Evolutionary conservation across 176 grass and related monocot species (phyloP).

Genomic region (Pharus latifolius): DNA sequence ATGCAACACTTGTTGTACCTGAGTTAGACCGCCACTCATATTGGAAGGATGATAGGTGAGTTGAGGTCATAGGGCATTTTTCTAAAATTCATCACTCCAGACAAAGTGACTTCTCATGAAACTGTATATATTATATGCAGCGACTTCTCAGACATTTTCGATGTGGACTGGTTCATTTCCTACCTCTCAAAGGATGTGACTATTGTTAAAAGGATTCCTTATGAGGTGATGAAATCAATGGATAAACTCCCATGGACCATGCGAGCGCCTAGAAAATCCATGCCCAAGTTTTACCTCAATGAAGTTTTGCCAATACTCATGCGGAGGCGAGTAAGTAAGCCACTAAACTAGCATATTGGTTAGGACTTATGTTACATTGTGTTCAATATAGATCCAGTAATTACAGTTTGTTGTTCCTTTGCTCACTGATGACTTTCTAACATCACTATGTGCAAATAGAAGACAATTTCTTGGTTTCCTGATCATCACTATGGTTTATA

Average conservation of each 20-base stretch:
- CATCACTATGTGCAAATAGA: background rate
- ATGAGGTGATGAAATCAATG: slow-evolving; percentile 89
- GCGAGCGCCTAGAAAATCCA: slow-evolving; percentile 89
- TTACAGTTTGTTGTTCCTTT: background rate
- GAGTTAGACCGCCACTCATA: slow-evolving; percentile 81
- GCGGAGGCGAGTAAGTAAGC: slow-evolving; percentile 79
- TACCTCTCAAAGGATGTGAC: slow-evolving; percentile 69
- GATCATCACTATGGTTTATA: background rate
- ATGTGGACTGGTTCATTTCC: slow-evolving; percentile 81
- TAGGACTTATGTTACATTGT: background rate
- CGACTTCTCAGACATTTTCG: slow-evolving; percentile 88
- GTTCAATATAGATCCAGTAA: background rate
- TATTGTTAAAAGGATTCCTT: slow-evolving; percentile 73
- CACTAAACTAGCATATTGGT: background rate
- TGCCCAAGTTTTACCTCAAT: slow-evolving; percentile 69
- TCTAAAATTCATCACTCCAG: background rate
- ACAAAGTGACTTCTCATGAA: background rate
- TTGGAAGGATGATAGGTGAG: slow-evolving; percentile 88
- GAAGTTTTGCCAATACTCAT: slow-evolving; percentile 91
- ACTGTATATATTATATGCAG: slow-evolving; percentile 30
- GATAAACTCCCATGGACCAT: slow-evolving; percentile 94
- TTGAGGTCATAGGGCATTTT: background rate
- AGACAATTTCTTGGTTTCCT: background rate
- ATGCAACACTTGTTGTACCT: slow-evolving; percentile 85
- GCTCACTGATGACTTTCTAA: background rate